These are phyloP conservation scores for Xylaria telfairii DNA, from an alignment of 495 filamentous ascomycete genomes.

Conservation along the genomic window DNA sequence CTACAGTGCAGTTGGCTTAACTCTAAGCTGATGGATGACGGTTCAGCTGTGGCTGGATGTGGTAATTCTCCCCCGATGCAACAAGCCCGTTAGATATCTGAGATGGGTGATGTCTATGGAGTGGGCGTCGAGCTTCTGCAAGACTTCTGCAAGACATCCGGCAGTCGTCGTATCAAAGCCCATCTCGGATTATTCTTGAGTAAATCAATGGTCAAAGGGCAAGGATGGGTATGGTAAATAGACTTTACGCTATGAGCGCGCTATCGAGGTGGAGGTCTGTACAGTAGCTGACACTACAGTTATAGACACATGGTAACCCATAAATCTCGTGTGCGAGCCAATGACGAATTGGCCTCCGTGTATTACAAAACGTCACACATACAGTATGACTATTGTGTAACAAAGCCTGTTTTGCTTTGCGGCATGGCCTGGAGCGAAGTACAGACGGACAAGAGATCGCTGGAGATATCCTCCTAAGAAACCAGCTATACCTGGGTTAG, in stretches of 20 bases:
- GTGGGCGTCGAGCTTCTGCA: background rate
- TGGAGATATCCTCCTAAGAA: background rate
- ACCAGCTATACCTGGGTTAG: background rate
- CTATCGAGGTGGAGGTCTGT: constrained; percentile 13
- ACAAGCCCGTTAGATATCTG: background rate
- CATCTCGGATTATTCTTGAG: background rate
- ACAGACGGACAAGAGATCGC: background rate
- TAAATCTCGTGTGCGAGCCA: constrained; percentile 5
- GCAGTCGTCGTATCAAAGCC: background rate
- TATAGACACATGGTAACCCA: constrained; percentile 10
- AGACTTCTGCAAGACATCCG: constrained; percentile 9
- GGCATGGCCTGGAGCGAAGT: background rate
- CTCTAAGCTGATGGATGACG: background rate
- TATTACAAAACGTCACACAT: constrained; percentile 16
- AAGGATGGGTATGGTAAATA: constrained; percentile 27
- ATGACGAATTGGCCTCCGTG: background rate
- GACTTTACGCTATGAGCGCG: constrained; percentile 27
- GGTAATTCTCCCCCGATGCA: background rate
- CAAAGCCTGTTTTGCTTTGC: constrained; percentile 1
- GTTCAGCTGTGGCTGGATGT: constrained; percentile 7
- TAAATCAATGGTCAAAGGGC: constrained; percentile 10
- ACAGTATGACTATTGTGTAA: constrained; percentile 13
- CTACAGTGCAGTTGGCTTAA: background rate
- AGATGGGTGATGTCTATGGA: constrained; percentile 3
- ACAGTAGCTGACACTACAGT: background rate